Base-by-base conservation (phyloP, 208 protist genomes). In the Zelonia costaricensis region DNA sequence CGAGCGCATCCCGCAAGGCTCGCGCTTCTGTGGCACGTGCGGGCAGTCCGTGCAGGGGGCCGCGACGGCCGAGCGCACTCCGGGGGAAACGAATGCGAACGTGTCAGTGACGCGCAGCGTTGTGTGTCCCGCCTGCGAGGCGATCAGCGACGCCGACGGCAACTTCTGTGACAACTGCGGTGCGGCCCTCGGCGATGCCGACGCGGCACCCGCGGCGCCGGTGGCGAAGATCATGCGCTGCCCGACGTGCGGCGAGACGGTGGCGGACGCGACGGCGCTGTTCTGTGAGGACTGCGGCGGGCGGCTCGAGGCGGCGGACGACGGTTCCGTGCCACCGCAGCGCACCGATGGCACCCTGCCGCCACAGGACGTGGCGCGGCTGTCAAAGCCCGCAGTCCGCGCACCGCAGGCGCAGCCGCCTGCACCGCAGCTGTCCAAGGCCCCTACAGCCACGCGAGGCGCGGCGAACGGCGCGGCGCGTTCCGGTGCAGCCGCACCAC, bases 141-240 rank as follows among this genome's bases (percentile, higher is more conserved):
- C 76, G 1, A 31, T 91, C 39, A 91, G 82, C 61, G 84, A 88
- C 62, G 86, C 74, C 5, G 90, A 93, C 73, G 83, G 78, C 35
- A 92, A 93, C 70, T 92, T 93, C 59, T 92, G 90, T 49, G 86
- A 92, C 61, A 91, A 90, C 67, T 92, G 86, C 74, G 90, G 86
- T 40, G 90, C 76, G 3, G 84, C 76, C 1, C 56, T 92, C 10
- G 84, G 80, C n/a, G 75, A 80, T 39, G 61, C 59, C 13, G 82
- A 81, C 25, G 18, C 31, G 4, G 22, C 49, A 7, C 7, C 47
- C 22, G 38, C 28, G 35, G 22, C 22, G 5, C 0, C 30, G 15
- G 38, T 35, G 8, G 20, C 28, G 4, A 68, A 33, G 35, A 43
- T 36, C 20, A 83, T 92, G 76, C 85, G 70, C 58, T 95, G 89